Percentiles rank a stretch among this genome's conserved stretches.
Evolutionary conservation across 352 stramenopile species (phyloP).

Genomic region (Globisporangium paddicum): DNA sequence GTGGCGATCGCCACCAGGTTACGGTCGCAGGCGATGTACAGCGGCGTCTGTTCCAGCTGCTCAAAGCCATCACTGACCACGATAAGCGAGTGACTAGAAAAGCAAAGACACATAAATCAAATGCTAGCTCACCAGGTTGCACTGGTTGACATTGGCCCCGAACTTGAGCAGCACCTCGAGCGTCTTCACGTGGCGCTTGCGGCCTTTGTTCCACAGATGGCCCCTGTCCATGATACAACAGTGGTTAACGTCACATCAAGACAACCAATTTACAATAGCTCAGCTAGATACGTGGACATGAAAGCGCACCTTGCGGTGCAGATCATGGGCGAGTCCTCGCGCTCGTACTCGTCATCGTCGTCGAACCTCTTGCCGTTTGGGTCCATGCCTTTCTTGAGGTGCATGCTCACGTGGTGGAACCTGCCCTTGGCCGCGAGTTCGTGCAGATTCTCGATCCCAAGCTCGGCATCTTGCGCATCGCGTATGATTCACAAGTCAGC

Average conservation of each 20-base stretch:
- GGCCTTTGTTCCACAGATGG: conserved; percentile 33
- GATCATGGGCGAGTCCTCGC: conserved; percentile 53
- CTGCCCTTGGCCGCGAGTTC: conserved; percentile 39
- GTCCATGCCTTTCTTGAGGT: conserved; percentile 55
- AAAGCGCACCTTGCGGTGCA: conserved; percentile 40
- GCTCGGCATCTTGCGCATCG: conserved; percentile 31
- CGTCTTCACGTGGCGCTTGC: conserved; percentile 47
- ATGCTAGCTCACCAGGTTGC: conserved; percentile 31
- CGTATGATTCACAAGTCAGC: too few relatives aligned
- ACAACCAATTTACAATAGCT: not conserved
- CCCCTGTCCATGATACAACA: conserved; percentile 20
- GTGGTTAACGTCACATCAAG: not conserved
- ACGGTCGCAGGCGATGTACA: conserved; percentile 53
- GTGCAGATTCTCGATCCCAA: conserved; percentile 47
- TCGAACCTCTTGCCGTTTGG: conserved; percentile 36
- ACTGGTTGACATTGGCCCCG: conserved; percentile 45
- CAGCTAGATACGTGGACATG: too few relatives aligned
- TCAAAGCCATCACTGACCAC: not conserved
- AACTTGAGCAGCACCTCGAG: conserved; percentile 49
- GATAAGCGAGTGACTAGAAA: too few relatives aligned
- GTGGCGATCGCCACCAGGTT: conserved; percentile 29
- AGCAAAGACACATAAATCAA: not conserved
- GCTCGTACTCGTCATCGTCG: conserved; percentile 42
- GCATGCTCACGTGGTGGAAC: conserved; percentile 33
- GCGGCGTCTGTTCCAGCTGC: conserved; percentile 51